Evolutionary conservation across 1,139 yeast genomes (phyloP).

Genomic region (Pichia sp.): DNA sequence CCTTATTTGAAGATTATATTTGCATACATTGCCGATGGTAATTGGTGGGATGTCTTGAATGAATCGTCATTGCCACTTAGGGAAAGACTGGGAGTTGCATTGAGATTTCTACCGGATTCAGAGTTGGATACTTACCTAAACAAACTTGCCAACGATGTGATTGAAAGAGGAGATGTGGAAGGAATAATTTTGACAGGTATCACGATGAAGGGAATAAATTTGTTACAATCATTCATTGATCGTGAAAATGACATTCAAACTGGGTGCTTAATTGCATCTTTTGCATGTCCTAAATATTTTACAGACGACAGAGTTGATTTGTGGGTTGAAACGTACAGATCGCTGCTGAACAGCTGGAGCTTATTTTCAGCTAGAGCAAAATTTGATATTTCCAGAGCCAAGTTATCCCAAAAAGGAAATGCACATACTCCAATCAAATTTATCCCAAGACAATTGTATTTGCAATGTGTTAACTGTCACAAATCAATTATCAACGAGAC

Average conservation of each 20-base stretch:
- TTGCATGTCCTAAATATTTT: conserved; percentile 80
- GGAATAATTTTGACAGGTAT: conserved; percentile 87
- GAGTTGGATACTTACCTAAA: conserved; percentile 64
- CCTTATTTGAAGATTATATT: conserved; percentile 89
- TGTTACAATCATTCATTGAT: conserved; percentile 81
- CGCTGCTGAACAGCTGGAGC: conserved; percentile 78
- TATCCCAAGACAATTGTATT: conserved; percentile 65
- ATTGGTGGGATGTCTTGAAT: conserved; percentile 94
- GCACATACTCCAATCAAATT: conserved; percentile 44
- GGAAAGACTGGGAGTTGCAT: conserved; percentile 85
- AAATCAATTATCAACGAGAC: conserved; percentile 37
- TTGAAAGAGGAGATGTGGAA: conserved; percentile 75
- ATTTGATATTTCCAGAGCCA: conserved; percentile 74
- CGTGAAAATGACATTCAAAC: conserved; percentile 90
- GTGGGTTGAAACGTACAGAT: conserved; percentile 73
- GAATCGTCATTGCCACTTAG: conserved; percentile 82
- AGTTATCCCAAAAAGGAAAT: conserved; percentile 44
- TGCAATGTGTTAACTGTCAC: conserved; percentile 79
- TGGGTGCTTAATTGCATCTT: conserved; percentile 73
- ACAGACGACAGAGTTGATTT: conserved; percentile 58
- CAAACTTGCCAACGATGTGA: conserved; percentile 63
- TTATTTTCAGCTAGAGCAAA: conserved; percentile 70
- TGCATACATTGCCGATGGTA: conserved; percentile 89
- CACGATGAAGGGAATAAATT: conserved; percentile 63
- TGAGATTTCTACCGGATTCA: conserved; percentile 72